Conservation (phyloP, 2,329 filamentous ascomycete genomes). For the Fusarium azukiicola region DNA sequence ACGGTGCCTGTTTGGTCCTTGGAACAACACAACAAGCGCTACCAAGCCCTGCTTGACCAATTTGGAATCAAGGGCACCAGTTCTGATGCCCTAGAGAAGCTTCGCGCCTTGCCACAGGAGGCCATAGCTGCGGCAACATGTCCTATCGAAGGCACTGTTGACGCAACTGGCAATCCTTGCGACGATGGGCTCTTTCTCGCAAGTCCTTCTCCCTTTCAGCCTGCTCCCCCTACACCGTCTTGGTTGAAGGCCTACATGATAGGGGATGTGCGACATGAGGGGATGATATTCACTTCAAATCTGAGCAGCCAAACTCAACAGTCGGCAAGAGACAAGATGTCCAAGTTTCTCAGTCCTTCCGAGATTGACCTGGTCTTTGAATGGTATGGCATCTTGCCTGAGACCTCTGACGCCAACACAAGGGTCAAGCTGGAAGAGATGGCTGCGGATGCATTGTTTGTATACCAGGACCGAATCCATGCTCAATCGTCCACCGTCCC, state of each 20-base stretch:
- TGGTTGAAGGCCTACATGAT: conserved; percentile 41
- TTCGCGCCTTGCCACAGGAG: conserved; percentile 24
- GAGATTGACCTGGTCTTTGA: conserved; percentile 13
- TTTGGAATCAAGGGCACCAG: conserved; percentile 29
- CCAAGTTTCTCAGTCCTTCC: neutral
- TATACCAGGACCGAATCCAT: conserved; percentile 31
- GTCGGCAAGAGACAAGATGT: conserved; percentile 13
- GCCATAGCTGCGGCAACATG: conserved; percentile 27
- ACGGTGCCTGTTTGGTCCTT: conserved; percentile 17
- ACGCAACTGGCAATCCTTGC: conserved; percentile 35
- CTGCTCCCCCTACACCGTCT: conserved; percentile 6
- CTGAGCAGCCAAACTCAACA: neutral
- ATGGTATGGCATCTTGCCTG: conserved; percentile 24
- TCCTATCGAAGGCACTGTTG: conserved; percentile 25
- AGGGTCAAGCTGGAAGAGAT: conserved; percentile 25
- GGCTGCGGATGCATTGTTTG: conserved; percentile 26
- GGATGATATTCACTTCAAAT: conserved; percentile 24
- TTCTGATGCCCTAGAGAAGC: conserved; percentile 23
- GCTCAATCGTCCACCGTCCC: conserved; percentile 19
- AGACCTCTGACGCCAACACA: neutral
- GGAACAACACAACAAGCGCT: conserved; percentile 18
- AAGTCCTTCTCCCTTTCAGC: neutral
- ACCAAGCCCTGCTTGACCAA: conserved; percentile 26
- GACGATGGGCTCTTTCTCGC: conserved; percentile 31
- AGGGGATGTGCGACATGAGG: conserved; percentile 33